Evolutionary conservation across 352 stramenopile species (phyloP), one percentile per base, ranked within the genome.

Genomic region (Phytophthora brassicae): DNA sequence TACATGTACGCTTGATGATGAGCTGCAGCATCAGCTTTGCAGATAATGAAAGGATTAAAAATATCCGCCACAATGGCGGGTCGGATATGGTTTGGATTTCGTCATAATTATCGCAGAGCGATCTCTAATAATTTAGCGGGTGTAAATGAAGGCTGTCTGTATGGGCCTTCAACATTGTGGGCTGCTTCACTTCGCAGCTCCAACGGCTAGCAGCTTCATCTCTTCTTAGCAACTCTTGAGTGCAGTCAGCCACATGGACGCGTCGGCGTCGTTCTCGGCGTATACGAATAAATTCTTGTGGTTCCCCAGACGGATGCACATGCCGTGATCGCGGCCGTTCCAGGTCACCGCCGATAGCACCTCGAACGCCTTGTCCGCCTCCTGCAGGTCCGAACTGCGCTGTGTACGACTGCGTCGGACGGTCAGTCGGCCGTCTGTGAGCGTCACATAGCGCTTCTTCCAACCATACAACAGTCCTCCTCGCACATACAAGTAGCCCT

Each of bases 381-480:
- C 54, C 33, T 77, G 62, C 9, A 61, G 62, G 35, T 62, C 57
- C 19, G 56, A 74, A 31, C 59, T 62, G 29, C 79, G 74, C 7
- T 42, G 48, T 13, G 52, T 49, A 16, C 49, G 56, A 16, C 68
- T 67, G 2, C 57, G 68, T 41, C 68, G 60, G 26, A 90, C 43
- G 8, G 57, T 72, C 43, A 90, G 19, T 42, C 77, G 73, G 47
- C 81, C 81, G 50, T 88, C 65, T 1, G 41, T 46, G 0, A 87
- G 59, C 56, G 60, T 72, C 54, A 88, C 51, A 42, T 70, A 88
- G 28, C 81, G 81, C 66, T 81, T 85, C 66, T 81, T 87, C 68
- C 68, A 88, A 12, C 64, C 45, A 8, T 59, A 70, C 7, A 88
- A 22, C 38, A 83, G 45, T 1, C 74, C 58, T 13, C 65, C 57